These are phyloP conservation scores for Blepharisma stoltei DNA, from an alignment of 73 alveolate species.

Conservation along the genomic window DNA sequence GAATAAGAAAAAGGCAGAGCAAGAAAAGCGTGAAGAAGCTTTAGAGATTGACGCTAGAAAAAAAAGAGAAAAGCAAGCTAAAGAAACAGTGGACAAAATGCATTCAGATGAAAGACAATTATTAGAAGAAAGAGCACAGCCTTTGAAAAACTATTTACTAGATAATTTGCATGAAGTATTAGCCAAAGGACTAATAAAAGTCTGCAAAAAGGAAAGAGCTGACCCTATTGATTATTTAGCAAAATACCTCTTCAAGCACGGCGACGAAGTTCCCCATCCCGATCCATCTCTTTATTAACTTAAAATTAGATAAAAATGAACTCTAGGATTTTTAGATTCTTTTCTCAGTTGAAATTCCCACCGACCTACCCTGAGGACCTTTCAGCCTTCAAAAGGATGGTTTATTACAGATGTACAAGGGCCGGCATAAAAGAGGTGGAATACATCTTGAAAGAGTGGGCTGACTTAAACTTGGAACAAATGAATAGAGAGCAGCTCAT, in stretches of 20 bases:
- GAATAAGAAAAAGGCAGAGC: neutral
- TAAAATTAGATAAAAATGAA: conserved; percentile 1
- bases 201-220: conserved; percentile 79
- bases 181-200: conserved; percentile 86
- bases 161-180: conserved; percentile 86
- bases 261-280: conserved; percentile 25
- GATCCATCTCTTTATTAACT: conserved; percentile 26
- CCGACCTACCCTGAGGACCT: conserved; percentile 17
- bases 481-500: conserved; percentile 24
- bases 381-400: neutral
- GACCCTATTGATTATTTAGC: conserved; percentile 91
- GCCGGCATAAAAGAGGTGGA: conserved; percentile 9
- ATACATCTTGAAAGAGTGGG: conserved; percentile 14
- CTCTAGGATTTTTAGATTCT: neutral
- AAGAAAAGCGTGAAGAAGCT: neutral
- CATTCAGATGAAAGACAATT: conserved; percentile 77
- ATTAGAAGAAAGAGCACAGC: conserved; percentile 78
- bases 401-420: neutral
- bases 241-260: conserved; percentile 17
- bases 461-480: neutral
- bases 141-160: conserved; percentile 78
- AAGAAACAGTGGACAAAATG: conserved; percentile 58
- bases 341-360: conserved; percentile 11
- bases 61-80: conserved; percentile 10
- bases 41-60: conserved; percentile 22